Conservation (phyloP, 2,329 filamentous ascomycete genomes). For the Ilyonectria robusta region DNA sequence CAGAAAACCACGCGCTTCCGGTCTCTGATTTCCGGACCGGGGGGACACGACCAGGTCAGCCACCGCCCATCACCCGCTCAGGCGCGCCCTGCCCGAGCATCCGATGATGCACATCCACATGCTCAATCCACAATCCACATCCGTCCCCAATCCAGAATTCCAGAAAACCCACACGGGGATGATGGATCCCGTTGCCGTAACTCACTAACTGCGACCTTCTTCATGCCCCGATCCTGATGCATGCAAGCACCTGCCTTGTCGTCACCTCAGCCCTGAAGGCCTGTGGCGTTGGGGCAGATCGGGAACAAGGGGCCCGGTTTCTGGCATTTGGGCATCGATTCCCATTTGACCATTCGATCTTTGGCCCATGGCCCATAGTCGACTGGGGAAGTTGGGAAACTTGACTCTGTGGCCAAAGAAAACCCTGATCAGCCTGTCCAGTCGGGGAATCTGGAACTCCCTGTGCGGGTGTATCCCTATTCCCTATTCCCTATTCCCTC, state of each 20-base stretch:
- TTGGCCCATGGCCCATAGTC: slow-evolving; percentile 2
- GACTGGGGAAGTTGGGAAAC: slow-evolving; percentile 25
- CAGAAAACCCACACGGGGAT: slow-evolving; percentile 4
- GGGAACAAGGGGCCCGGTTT: slow-evolving; percentile 20
- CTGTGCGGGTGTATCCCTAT: slow-evolving; percentile 3
- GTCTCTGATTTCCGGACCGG: slow-evolving; percentile 36
- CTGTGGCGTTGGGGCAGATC: background rate
- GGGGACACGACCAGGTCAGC: slow-evolving; percentile 7
- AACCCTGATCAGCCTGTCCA: slow-evolving; percentile 9
- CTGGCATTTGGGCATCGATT: slow-evolving; percentile 27
- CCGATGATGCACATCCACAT: slow-evolving; percentile 3
- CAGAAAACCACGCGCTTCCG: slow-evolving; percentile 35
- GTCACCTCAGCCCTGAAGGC: slow-evolving; percentile 10
- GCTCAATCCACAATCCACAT: background rate
- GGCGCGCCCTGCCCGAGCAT: slow-evolving; percentile 15
- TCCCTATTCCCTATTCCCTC: background rate
- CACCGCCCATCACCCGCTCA: background rate
- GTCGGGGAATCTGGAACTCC: slow-evolving; percentile 15
- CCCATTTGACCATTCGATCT: slow-evolving; percentile 22
- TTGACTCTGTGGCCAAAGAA: background rate
- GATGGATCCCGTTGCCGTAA: slow-evolving; percentile 2
- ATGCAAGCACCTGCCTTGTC: slow-evolving; percentile 10
- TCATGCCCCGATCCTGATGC: background rate
- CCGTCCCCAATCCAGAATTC: background rate
- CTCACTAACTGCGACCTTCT: background rate